Evolutionary conservation across 495 filamentous ascomycete species (phyloP).

Genomic region (Schizothecium vesticola): DNA sequence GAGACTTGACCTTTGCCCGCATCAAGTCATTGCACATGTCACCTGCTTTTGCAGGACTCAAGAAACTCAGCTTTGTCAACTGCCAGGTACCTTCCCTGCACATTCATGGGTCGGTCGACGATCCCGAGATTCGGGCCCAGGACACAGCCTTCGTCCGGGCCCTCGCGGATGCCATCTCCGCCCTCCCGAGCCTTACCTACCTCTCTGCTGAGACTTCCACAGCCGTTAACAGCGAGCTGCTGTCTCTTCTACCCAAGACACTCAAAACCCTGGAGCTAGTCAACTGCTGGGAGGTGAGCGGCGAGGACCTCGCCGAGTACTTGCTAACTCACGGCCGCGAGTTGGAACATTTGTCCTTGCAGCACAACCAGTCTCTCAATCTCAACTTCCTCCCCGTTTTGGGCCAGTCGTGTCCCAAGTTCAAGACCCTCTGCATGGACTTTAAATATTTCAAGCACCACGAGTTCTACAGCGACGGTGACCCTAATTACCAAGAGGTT

Average conservation of each 20-base stretch:
- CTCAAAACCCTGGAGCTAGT: constrained; percentile 62
- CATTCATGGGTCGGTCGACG: constrained; percentile 16
- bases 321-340: constrained; percentile 56
- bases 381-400: constrained; percentile 63
- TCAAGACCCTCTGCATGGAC: constrained; percentile 68
- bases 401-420: constrained; percentile 54
- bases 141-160: constrained; percentile 38
- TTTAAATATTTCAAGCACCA: constrained; percentile 59
- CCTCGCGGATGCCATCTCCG: constrained; percentile 52
- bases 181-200: constrained; percentile 55
- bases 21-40: constrained; percentile 50
- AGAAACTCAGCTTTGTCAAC: constrained; percentile 59
- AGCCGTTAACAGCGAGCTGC: constrained; percentile 53
- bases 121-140: constrained; percentile 25
- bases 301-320: constrained; percentile 53
- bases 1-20: constrained; percentile 42
- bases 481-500: constrained; percentile 63
- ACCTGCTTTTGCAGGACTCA: constrained; percentile 54
- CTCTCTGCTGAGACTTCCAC: constrained; percentile 65
- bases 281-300: constrained; percentile 66
- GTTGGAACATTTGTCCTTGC: constrained; percentile 59
- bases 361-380: constrained; percentile 72
- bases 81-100: constrained; percentile 47
- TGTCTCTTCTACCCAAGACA: constrained; percentile 56
- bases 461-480: constrained; percentile 51